Conservation (phyloP, 1,139 yeast species). For the Debaryomyces singareniensis region DNA sequence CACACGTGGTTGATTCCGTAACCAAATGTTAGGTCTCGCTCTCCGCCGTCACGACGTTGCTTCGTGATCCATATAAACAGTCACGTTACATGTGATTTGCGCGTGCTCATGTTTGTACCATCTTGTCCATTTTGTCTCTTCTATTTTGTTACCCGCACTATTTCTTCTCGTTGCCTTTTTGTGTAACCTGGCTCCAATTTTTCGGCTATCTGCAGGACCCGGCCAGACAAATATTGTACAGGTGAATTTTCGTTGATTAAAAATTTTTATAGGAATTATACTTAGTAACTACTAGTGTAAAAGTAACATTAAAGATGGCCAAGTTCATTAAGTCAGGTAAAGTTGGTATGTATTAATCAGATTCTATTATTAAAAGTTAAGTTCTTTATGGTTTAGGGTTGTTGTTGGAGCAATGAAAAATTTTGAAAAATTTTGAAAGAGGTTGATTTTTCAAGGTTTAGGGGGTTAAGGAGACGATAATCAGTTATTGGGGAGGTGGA, state of each 20-base stretch:
- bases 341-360: constrained; percentile 90
- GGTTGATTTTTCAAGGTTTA: too few relatives aligned
- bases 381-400: too few relatives aligned
- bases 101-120: neutral
- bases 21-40: too few relatives aligned
- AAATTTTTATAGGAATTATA: constrained; percentile 8
- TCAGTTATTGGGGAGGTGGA: too few relatives aligned
- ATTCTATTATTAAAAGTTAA: too few relatives aligned
- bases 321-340: constrained; percentile 99
- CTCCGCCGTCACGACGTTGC: too few relatives aligned
- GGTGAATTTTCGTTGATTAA: constrained; percentile 3
- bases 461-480: too few relatives aligned
- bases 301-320: constrained; percentile 53
- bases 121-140: neutral
- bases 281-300: constrained; percentile 10
- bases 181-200: constrained; percentile 4
- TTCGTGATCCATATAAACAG: too few relatives aligned
- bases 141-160: constrained; percentile 4
- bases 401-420: too few relatives aligned
- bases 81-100: too few relatives aligned
- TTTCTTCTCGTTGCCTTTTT: constrained; percentile 1
- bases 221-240: neutral
- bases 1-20: too few relatives aligned
- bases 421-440: too few relatives aligned
- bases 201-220: constrained; percentile 3